Evolutionary conservation across 1,139 yeast species (phyloP), one percentile per base, ranked within the genome.

Genomic region (Saccharomycopsis hybrid): DNA sequence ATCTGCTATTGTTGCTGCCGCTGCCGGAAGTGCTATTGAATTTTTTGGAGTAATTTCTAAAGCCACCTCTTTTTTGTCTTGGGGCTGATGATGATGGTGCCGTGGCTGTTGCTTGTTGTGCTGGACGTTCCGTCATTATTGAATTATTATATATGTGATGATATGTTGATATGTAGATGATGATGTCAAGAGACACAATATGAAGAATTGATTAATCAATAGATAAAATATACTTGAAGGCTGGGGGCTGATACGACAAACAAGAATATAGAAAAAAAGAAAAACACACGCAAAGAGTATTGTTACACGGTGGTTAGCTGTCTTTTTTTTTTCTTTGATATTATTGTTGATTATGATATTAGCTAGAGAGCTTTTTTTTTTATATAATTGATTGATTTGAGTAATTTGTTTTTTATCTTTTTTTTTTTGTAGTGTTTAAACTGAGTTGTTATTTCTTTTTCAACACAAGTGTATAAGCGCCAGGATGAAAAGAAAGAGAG

Each of bases 21-120:
- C 59, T 56, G 49, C 54, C 58, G 49, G 40, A 56, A 48, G 55
- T 54, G 55, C 57, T 66, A 57, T 65, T 68, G 61, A 65, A 66
- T 66, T 72, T 72, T 63, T 73, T 76, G 61, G 72, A 72, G 56
- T 72, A 75, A 60, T 69, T 73, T 61, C 63, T 66, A 55, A 58
- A 60, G 47, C 63, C 63, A 31, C 67, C 64, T 40, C 38, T 43
- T 31, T 43, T 43, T 11, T 38, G 45, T 32, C 39, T 43, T 4
- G 45, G 28, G 38, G 30, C 37, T n/a, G 39, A 36, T 13, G 7
- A 9, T 36, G 39, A 24, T 13, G 32, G 29, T 9, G 39, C 27
- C 30, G 45, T 31, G 4, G 44, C 4, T 27, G 11, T 25, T 18
- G 18, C 18, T 18, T 18, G 18, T 18, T 18, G 18, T 18, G 18